These are phyloP conservation scores for Trichocladium uniseriatum DNA, from an alignment of 495 filamentous ascomycete species.

Conservation along the genomic window DNA sequence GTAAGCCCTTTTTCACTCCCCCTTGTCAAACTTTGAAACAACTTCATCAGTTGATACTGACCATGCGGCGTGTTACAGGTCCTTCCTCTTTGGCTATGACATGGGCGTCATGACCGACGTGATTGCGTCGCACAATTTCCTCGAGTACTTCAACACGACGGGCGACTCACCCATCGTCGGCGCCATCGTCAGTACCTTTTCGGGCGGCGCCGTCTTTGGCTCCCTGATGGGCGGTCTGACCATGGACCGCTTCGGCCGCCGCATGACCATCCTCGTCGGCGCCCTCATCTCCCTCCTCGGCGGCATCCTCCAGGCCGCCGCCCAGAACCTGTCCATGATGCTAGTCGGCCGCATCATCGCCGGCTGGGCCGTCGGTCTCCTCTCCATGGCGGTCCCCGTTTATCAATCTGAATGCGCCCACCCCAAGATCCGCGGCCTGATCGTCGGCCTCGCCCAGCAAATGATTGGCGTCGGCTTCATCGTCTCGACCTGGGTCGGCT, in stretches of 20 bases:
- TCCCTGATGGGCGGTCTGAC: conserved; percentile 23
- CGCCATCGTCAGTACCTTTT: conserved; percentile 17
- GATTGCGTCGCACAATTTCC: conserved; percentile 35
- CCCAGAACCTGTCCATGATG: conserved; percentile 40
- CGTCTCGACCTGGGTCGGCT: conserved; percentile 34
- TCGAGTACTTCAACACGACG: conserved; percentile 7
- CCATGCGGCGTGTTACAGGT: conserved; percentile 11
- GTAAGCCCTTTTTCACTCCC: too few relatives aligned
- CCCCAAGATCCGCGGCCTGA: conserved; percentile 12
- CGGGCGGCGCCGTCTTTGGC: conserved; percentile 33
- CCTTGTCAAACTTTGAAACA: too few relatives aligned
- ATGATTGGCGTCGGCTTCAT: conserved; percentile 14
- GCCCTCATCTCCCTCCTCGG: conserved; percentile 46
- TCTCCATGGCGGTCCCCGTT: conserved; percentile 39
- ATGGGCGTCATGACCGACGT: conserved; percentile 48
- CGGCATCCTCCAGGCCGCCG: conserved; percentile 39
- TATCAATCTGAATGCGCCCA: conserved; percentile 31
- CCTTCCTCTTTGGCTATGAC: conserved; percentile 47
- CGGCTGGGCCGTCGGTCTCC: conserved; percentile 37
- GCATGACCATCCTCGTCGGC: conserved; percentile 44
- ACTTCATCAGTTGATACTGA: too few relatives aligned
- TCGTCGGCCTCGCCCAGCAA: conserved; percentile 7
- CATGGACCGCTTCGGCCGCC: conserved; percentile 32
- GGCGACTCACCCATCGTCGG: conserved; percentile 8
- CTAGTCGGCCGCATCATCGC: conserved; percentile 40